Conservation (phyloP, 2,329 filamentous ascomycete genomes). For the Penicillium sumatraense region DNA sequence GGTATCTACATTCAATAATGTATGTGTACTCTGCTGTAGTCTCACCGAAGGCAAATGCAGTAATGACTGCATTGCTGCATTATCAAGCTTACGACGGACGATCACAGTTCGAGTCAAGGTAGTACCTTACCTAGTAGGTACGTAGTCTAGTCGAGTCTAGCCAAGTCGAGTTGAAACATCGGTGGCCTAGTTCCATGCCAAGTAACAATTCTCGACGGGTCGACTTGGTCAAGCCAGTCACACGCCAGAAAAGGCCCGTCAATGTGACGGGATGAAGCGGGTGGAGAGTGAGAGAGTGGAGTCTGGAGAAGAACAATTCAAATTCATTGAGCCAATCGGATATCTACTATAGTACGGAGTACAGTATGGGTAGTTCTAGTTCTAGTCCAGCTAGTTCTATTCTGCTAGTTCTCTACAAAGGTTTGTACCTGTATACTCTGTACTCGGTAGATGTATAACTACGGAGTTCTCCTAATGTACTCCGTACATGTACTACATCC, state of each 20-base stretch:
- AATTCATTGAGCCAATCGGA: not conserved
- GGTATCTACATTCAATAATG: too few relatives aligned
- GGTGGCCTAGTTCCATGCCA: not conserved
- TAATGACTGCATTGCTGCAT: too few relatives aligned
- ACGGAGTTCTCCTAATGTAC: too few relatives aligned
- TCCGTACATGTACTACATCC: not conserved
- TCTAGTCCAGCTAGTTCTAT: not conserved
- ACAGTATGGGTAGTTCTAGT: not conserved
- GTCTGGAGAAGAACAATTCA: not conserved
- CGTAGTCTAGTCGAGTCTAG: not conserved
- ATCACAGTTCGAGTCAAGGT: too few relatives aligned
- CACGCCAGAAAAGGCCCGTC: not conserved
- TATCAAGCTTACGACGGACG: too few relatives aligned
- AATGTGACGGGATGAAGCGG: not conserved
- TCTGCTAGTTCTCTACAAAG: not conserved
- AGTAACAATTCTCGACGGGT: not conserved
- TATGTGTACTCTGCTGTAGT: too few relatives aligned
- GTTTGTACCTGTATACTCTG: too few relatives aligned
- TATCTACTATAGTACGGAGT: not conserved
- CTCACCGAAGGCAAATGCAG: too few relatives aligned
- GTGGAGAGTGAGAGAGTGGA: not conserved
- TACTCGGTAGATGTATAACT: too few relatives aligned
- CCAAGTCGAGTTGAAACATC: not conserved
- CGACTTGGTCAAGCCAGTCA: not conserved
- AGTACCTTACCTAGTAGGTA: too few relatives aligned